Evolutionary conservation across 2,329 filamentous ascomycete genomes (phyloP), one percentile per base, ranked within the genome.

Genomic region (Colletotrichum euphorbiae): DNA sequence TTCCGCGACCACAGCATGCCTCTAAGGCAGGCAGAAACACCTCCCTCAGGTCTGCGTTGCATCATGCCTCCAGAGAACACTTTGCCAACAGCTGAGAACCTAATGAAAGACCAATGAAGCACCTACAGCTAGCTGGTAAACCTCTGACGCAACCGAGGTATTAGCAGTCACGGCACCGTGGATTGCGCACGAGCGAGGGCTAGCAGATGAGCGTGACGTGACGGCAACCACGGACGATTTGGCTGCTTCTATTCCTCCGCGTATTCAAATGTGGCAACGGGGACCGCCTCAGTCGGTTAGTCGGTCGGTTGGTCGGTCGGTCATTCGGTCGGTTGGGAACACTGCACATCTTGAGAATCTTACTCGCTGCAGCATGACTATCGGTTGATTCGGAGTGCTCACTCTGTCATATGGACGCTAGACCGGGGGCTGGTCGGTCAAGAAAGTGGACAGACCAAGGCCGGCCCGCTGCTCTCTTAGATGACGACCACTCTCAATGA

Each of bases 401-500:
- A 21, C 7, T 15, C 31, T 38, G 38, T 24, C 24, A 24, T 24
- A 19, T 57, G 64, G 52, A 17, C 12, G 17, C 8, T 17, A 12
- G 17, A 31, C 60, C 28, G 51, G 50, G 43, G 21, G 43, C 13
- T 15, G 52, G 52, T 36, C 33, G 51, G 51, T 31, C 36, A 21
- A 15, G 28, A 15, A 17, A 58, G 62, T 66, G 57, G 57, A 43
- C 24, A 56, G 56, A 67, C 63, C 63, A 33, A 57, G 59, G 42
- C 28, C 24, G 24, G 24, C 24, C 24, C 36, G 42, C 51, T 52
- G 43, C 24, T 28, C 24, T 28, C 4, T 6, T 28, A 67, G 58
- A 63, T 62, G 64, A 62, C 58, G 58, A 63, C 64, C 31, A 43
- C 57, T 46, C 7, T 21, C n/a, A 54, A 55, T 66, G 57, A 66